Evolutionary conservation across 1,284 basidiomycete genomes (phyloP), one percentile per base, ranked within the genome.

Genomic region (Austroboletus olivaceoglutinosus): DNA sequence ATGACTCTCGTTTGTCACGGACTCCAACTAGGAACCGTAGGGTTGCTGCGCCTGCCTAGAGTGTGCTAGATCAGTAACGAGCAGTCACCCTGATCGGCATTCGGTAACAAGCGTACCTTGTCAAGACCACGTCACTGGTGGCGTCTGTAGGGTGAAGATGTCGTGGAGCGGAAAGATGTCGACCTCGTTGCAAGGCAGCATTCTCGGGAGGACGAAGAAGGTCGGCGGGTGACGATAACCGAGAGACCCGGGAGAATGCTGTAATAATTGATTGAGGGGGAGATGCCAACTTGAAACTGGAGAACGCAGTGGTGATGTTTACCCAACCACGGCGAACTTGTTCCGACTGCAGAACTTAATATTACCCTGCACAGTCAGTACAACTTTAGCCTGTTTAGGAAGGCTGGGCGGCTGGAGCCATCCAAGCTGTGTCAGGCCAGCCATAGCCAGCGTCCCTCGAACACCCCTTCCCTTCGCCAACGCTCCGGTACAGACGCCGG

Each of bases 401-500:
- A 48, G 12, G 33, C 22, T 49, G 44, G 51, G 56, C 41, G 44
- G 53, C 61, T 45, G 50, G 39, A 52, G 46, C 47, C 43, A 59
- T 27, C 43, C 30, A 48, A 18, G 44, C 44, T 38, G 31, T 42
- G 41, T 37, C 42, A 27, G 37, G 57, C 33, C n/a, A 12, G 31
- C 31, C 34, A 36, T 5, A 16, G 10, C 8, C 21, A 15, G 2
- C 2, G 37, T 18, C 5, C 21, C 62, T 50, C 63, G 52, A 37
- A 60, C 52, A 63, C 57, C 44, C 53, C 42, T 51, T 59, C 48
- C 46, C 34, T 43, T 55, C 52, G 58, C 59, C 61, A 50, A 50
- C 18, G 21, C 33, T 18, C 23, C 45, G 50, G 48, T 55, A 62
- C 50, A 67, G 61, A 60, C 63, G 63, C 65, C 63, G 53, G 59